A percentile compares a stretch with the other conserved stretches of the same genome.
These are phyloP conservation scores for Ophiosphaerella herpotricha DNA, from an alignment of 2,329 filamentous ascomycete species.

Conservation along the genomic window DNA sequence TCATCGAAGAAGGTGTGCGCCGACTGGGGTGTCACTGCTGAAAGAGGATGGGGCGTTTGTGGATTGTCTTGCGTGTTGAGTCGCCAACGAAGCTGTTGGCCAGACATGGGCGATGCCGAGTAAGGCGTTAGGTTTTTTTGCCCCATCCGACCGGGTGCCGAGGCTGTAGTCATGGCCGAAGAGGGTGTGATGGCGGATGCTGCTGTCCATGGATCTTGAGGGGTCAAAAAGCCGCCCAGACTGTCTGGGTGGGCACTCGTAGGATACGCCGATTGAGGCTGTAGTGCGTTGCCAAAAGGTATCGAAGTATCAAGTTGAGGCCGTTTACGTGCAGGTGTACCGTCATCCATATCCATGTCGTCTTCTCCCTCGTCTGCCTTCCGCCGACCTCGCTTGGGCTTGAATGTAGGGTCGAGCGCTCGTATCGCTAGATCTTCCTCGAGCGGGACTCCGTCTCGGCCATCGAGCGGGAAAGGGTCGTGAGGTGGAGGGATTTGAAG, in stretches of 20 bases:
- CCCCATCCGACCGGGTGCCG: conserved; percentile 41
- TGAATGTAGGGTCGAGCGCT: conserved; percentile 77
- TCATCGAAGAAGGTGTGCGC: conserved; percentile 60
- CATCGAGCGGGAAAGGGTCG: conserved; percentile 65
- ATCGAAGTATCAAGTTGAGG: conserved; percentile 63
- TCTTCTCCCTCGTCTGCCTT: conserved; percentile 62
- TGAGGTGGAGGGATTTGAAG: conserved; percentile 70
- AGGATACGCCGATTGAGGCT: conserved; percentile 56
- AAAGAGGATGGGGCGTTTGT: conserved; percentile 73
- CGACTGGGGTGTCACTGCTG: conserved; percentile 72
- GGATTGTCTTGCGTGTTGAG: conserved; percentile 65
- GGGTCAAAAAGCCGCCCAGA: conserved; percentile 50
- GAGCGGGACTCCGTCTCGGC: conserved; percentile 78
- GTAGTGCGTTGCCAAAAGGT: conserved; percentile 41
- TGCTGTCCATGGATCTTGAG: conserved; percentile 53
- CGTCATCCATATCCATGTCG: conserved; percentile 58
- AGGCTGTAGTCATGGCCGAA: conserved; percentile 40
- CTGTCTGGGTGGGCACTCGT: conserved; percentile 61
- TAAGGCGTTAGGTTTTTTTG: conserved; percentile 46
- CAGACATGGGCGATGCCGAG: conserved; percentile 49
- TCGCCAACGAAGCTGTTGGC: conserved; percentile 53
- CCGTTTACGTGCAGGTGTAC: conserved; percentile 57
- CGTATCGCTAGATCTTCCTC: conserved; percentile 89
- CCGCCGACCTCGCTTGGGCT: conserved; percentile 65
- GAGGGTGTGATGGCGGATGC: conserved; percentile 46